Conservation (phyloP, 805 yeast species). For the Candida golubevii region DNA sequence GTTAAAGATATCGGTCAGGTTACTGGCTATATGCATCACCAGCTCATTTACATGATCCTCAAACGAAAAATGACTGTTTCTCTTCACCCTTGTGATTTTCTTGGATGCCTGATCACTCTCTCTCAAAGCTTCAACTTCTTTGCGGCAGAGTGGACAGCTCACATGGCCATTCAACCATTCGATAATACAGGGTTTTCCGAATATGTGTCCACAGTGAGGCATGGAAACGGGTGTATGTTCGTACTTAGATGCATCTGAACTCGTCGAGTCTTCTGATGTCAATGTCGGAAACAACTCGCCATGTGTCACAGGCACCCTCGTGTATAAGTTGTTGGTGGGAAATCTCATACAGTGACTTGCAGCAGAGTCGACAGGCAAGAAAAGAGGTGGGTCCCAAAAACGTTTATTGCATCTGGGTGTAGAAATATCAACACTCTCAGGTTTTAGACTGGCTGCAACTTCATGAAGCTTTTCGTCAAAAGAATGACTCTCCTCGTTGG, state of each 20-base stretch:
- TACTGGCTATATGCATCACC: conserved; percentile 22
- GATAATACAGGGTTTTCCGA: conserved; percentile 16
- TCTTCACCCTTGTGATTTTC: conserved; percentile 7
- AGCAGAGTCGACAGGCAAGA: conserved; percentile 12
- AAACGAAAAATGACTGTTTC: conserved; percentile 10
- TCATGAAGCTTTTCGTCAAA: conserved; percentile 1
- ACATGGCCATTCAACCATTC: conserved; percentile 17
- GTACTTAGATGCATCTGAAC: conserved; percentile 1
- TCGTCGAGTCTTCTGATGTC: conserved; percentile 2
- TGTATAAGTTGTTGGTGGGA: conserved; percentile 8
- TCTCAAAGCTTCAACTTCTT: conserved; percentile 14
- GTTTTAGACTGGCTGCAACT: not conserved
- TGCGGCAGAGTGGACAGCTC: conserved; percentile 18
- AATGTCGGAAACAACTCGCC: conserved; percentile 13
- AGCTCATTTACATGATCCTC: conserved; percentile 15
- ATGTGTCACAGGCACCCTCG: conserved; percentile 5
- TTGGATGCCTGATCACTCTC: conserved; percentile 9
- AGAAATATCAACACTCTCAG: conserved; percentile 4
- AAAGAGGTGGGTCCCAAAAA: conserved; percentile 13
- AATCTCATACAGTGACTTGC: conserved; percentile 10
- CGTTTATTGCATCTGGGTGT: not conserved
- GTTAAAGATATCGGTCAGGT: conserved; percentile 35
- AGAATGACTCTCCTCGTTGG: not conserved
- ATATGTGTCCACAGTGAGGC: conserved; percentile 16
- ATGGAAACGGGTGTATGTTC: conserved; percentile 14